phyloP scores from a whole-genome alignment of 2,329 filamentous ascomycete species.

The Aspergillus sclerotialis region DNA sequence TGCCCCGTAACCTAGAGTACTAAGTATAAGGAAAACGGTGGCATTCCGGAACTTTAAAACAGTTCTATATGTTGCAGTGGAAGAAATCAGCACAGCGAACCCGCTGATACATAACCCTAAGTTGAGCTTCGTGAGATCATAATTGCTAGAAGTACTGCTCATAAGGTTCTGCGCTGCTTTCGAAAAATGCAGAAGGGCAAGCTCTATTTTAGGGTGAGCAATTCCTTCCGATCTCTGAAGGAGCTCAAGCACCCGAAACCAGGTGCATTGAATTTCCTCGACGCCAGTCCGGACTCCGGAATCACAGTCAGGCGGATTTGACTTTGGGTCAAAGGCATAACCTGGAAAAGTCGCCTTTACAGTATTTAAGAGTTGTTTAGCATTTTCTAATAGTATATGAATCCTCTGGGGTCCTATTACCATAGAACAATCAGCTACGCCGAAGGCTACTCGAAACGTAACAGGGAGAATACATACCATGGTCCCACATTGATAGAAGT shows the following conservation, averaged over 20 bases:
- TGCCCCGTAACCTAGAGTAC: slow-evolving; percentile 59
- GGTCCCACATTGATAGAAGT: slow-evolving; percentile 69
- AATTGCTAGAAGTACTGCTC: slow-evolving; percentile 88
- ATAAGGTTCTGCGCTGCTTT: slow-evolving; percentile 68
- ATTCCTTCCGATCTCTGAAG: no score
- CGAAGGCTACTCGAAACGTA: no score
- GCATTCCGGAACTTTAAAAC: slow-evolving; percentile 21
- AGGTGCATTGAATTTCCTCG: slow-evolving; percentile 61
- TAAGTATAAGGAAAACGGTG: slow-evolving; percentile 38
- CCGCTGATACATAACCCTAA: slow-evolving; percentile 30
- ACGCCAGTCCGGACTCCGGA: slow-evolving; percentile 27
- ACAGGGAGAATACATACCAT: slow-evolving; percentile 44
- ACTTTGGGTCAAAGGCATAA: slow-evolving; percentile 39
- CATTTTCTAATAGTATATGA: slow-evolving; percentile 69
- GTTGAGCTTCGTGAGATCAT: slow-evolving; percentile 56
- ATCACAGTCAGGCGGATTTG: slow-evolving; percentile 15
- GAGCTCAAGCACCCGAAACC: slow-evolving; percentile 42
- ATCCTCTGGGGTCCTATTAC: slow-evolving; percentile 47
- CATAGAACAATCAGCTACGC: neutral
- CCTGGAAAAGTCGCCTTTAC: slow-evolving; percentile 65
- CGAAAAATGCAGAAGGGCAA: slow-evolving; percentile 51
- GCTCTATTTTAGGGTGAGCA: slow-evolving; percentile 17
- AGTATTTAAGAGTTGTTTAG: slow-evolving; percentile 70
- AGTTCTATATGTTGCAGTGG: slow-evolving; percentile 20
- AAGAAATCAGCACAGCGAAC: slow-evolving; percentile 37